Evolutionary conservation across 2,329 filamentous ascomycete genomes (phyloP), one percentile per base, ranked within the genome.

Genomic region (Cryoendolithus antarcticus): DNA sequence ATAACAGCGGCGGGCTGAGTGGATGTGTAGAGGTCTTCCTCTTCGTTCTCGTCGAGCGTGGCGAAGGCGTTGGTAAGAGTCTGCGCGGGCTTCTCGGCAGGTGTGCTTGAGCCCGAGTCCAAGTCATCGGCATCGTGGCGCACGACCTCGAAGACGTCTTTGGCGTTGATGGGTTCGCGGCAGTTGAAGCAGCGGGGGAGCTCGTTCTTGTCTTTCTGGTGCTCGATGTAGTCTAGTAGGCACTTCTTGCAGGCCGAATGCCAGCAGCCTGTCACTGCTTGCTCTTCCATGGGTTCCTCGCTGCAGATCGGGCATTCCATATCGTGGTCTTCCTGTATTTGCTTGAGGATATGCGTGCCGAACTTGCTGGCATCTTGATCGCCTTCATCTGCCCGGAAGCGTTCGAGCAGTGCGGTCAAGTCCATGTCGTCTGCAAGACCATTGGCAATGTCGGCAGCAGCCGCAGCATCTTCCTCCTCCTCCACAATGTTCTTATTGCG

Each of bases 381-480:
- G 13, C 51, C 60, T 30, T 66, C 63, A 39, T 77, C 72, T 3
- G 58, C 54, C 0, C 84, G 84, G 59, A 98, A 98, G 4, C 80
- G 78, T 45, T 84, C 75, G 37, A 98, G 86, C 1, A 98, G 69
- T 21, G 81, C 77, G 45, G 86, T 79, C 1, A 98, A 72, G 51
- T 98, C 91, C 86, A 98, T 96, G 48, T 98, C 89, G 53, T 98
- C 91, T 3, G 82, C 81, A 1, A 98, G 66, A 0, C 86, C 86
- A 28, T 82, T 85, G 0, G 75, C 77, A 9, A 82, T 75, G 54
- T 96, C 86, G 0, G 82, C 82, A 1, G 80, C 77, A 1, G 80
- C 75, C 1, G 77, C 80, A 0, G 85, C 86, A 44, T 88, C 82
- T 51, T 86, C 80, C 60, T 96, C 91, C 40, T 96, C 89, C 1